These are phyloP conservation scores for Flaveria robusta DNA, from an alignment of 129 eudicot species.

Conservation along the genomic window DNA sequence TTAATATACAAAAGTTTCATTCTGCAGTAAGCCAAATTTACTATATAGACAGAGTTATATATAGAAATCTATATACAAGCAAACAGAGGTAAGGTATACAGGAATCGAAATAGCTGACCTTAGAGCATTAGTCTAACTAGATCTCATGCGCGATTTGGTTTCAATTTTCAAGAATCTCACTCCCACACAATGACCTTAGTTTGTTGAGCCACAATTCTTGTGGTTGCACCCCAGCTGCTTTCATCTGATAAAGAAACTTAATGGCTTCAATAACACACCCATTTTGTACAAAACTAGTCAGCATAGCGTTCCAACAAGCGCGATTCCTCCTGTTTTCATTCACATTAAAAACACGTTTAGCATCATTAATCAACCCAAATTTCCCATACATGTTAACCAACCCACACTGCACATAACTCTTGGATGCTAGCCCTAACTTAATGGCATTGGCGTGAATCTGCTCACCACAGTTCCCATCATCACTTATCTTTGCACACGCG, in stretches of 20 bases:
- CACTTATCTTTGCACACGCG: conserved; percentile 62
- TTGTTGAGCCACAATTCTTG: conserved; percentile 52
- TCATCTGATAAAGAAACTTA: conserved; percentile 69
- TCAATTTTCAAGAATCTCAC: conserved; percentile 31
- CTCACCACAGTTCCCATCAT: conserved; percentile 60
- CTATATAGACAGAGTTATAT: not conserved
- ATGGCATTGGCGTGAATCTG: conserved; percentile 75
- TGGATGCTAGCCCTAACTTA: conserved; percentile 58
- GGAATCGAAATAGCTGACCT: not conserved
- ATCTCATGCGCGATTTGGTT: conserved; percentile 4
- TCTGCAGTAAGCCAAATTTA: not conserved
- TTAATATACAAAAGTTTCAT: not conserved
- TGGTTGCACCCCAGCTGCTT: conserved; percentile 59
- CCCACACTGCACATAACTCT: conserved; percentile 65
- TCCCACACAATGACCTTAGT: conserved; percentile 55
- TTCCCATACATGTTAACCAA: conserved; percentile 80
- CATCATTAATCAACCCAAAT: conserved; percentile 61
- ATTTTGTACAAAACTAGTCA: conserved; percentile 49
- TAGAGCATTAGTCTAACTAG: not conserved
- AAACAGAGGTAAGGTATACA: not conserved
- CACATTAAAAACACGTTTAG: conserved; percentile 51
- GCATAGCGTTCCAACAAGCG: conserved; percentile 79
- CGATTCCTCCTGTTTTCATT: conserved; percentile 35
- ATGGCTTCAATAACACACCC: conserved; percentile 65
- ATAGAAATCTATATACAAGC: not conserved